phyloP scores from a whole-genome alignment of 257 asterid species.

The Solanum tacnaense region DNA sequence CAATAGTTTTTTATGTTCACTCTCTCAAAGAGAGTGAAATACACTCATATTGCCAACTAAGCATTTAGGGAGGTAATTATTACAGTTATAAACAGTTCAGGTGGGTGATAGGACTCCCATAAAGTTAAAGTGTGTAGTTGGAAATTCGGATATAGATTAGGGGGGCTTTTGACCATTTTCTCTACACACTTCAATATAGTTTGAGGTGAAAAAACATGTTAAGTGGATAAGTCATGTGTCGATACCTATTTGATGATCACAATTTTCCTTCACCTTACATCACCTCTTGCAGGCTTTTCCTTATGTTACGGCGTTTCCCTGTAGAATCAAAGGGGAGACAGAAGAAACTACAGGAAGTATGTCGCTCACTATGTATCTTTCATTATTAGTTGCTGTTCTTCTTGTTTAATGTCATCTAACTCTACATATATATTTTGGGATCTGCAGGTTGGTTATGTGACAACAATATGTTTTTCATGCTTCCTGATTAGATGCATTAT shows the following conservation, averaged over 20 bases:
- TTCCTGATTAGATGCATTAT: slow-evolving; percentile 82
- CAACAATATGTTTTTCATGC: slow-evolving; percentile 84
- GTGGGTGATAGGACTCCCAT: too few relatives aligned
- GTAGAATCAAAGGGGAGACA: slow-evolving; percentile 96
- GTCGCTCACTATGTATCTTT: background rate
- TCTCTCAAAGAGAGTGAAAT: too few relatives aligned
- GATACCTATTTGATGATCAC: background rate
- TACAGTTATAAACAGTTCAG: too few relatives aligned
- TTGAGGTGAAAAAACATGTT: background rate
- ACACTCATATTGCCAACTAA: too few relatives aligned
- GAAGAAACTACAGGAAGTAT: slow-evolving; percentile 94
- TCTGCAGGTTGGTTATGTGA: slow-evolving; percentile 95
- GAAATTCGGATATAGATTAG: too few relatives aligned
- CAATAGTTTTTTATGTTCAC: too few relatives aligned
- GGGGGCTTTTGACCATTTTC: too few relatives aligned
- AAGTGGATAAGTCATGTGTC: background rate
- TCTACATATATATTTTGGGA: slow-evolving; percentile 4
- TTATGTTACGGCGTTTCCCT: slow-evolving; percentile 88
- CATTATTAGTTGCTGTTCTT: background rate
- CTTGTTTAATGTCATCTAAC: background rate
- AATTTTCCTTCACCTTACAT: background rate
- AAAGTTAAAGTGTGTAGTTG: too few relatives aligned
- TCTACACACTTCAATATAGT: background rate
- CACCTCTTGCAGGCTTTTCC: slow-evolving; percentile 54
- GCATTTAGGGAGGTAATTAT: too few relatives aligned